Conservation (phyloP, 257 asterid genomes). For the Nicotiana obtusifolia region DNA sequence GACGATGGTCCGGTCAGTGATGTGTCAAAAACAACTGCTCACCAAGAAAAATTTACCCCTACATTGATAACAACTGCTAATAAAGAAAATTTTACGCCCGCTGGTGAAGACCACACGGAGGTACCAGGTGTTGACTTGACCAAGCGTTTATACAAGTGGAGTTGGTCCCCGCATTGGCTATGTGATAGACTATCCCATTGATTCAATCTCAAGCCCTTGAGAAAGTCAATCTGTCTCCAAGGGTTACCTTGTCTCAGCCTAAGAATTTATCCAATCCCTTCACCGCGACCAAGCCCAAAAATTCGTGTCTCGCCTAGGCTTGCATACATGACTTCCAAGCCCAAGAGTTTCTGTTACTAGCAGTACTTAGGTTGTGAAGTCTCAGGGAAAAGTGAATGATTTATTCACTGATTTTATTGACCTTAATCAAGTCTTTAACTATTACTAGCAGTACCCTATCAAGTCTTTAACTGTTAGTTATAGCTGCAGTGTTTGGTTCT, state of each 20-base stretch:
- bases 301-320: slow-evolving; percentile 55
- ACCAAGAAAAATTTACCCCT: slow-evolving; percentile 4
- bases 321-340: slow-evolving; percentile 42
- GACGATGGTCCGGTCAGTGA: not conserved
- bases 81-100: slow-evolving; percentile 9
- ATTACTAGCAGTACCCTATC: too few species aligned
- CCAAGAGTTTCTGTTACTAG: slow-evolving; percentile 28
- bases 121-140: slow-evolving; percentile 37
- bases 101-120: slow-evolving; percentile 8
- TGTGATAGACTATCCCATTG: slow-evolving; percentile 60
- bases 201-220: slow-evolving; percentile 56
- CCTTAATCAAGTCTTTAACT: not conserved
- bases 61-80: not conserved
- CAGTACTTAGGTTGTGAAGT: not conserved
- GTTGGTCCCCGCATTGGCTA: slow-evolving; percentile 72
- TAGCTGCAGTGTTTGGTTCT: not conserved
- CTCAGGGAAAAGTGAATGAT: not conserved
- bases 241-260: slow-evolving; percentile 13
- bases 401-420: not conserved
- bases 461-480: not conserved
- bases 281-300: slow-evolving; percentile 51
- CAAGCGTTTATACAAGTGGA: slow-evolving; percentile 37
- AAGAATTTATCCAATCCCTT: slow-evolving; percentile 41
- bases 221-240: slow-evolving; percentile 51
- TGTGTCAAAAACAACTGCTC: not conserved